phyloP scores from a whole-genome alignment of 768 basidiomycete genomes.

The Fomitopsis pulvina region DNA sequence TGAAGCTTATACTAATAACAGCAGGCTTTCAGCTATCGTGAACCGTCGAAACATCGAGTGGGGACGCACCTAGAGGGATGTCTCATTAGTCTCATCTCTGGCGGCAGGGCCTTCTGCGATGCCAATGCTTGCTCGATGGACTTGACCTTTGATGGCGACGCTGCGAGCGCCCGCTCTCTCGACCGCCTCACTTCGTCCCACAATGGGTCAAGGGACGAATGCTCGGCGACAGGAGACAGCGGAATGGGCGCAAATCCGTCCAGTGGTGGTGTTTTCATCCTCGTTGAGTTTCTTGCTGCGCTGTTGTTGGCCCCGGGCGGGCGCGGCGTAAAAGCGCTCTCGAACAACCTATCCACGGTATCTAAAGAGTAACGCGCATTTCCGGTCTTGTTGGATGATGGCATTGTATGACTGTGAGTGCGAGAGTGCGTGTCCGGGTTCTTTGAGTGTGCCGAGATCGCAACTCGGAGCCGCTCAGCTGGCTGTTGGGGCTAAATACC shows the following conservation, averaged over 20 bases:
- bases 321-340: slow-evolving; percentile 16
- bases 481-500: neutral
- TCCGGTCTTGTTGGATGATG: neutral
- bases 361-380: slow-evolving; percentile 10
- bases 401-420: too few species aligned
- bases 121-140: slow-evolving; percentile 44
- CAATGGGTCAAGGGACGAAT: slow-evolving; percentile 43
- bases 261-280: too few species aligned
- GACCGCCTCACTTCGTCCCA: slow-evolving; percentile 60
- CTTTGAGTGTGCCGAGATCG: neutral
- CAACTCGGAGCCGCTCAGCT: neutral
- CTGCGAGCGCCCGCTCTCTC: slow-evolving; percentile 62
- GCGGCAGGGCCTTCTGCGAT: slow-evolving; percentile 3
- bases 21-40: too few species aligned
- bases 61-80: slow-evolving; percentile 55
- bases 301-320: too few species aligned
- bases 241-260: neutral
- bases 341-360: slow-evolving; percentile 17
- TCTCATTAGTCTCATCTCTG: slow-evolving; percentile 36
- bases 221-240: slow-evolving; percentile 13
- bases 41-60: neutral
- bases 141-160: slow-evolving; percentile 62
- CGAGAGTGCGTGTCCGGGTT: too few species aligned
- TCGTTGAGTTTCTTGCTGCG: too few species aligned
- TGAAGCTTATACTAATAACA: slow-evolving; percentile 50